A percentile compares a stretch with the other conserved stretches of the same genome.
These are phyloP conservation scores for Mycosphaerella arachidis DNA, from an alignment of 2,329 filamentous ascomycete species.

Conservation along the genomic window DNA sequence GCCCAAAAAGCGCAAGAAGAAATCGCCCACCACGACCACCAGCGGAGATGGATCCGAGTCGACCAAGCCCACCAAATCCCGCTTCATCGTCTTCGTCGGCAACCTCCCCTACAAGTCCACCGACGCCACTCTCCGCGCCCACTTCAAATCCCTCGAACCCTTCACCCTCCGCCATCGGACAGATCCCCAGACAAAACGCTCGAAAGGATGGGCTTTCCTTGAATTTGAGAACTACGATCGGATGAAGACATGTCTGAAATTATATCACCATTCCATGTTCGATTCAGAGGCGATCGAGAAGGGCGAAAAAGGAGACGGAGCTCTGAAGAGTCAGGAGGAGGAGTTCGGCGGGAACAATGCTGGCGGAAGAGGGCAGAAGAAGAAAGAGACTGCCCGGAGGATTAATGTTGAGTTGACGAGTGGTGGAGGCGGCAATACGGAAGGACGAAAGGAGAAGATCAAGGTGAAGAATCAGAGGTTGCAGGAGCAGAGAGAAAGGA, in stretches of 20 bases:
- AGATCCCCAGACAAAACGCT: constrained; percentile 59
- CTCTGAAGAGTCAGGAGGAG: constrained; percentile 7
- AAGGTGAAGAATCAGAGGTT: constrained; percentile 81
- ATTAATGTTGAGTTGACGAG: constrained; percentile 95
- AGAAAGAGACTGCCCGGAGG: constrained; percentile 57
- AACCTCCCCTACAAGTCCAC: constrained; percentile 87
- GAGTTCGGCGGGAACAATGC: constrained; percentile 19
- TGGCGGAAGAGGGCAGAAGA: background rate
- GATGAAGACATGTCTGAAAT: constrained; percentile 88
- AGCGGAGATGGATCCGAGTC: constrained; percentile 5
- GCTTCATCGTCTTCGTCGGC: constrained; percentile 78
- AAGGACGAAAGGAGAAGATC: constrained; percentile 70
- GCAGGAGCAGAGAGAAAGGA: constrained; percentile 60
- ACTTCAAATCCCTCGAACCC: constrained; percentile 74
- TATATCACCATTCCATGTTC: constrained; percentile 83
- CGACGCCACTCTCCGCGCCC: constrained; percentile 60
- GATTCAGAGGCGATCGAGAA: constrained; percentile 37
- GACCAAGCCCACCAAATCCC: constrained; percentile 40
- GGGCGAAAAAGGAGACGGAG: constrained; percentile 13
- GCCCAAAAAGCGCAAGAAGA: constrained; percentile 20
- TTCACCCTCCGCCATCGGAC: constrained; percentile 68
- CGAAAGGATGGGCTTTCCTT: constrained; percentile 77
- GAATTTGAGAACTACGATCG: constrained; percentile 82
- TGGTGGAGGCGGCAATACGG: constrained; percentile 72
- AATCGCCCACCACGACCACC: constrained; percentile 2